Evolutionary conservation across 1,284 basidiomycete genomes (phyloP).

Genomic region (Kalmanozyma brasiliensis): DNA sequence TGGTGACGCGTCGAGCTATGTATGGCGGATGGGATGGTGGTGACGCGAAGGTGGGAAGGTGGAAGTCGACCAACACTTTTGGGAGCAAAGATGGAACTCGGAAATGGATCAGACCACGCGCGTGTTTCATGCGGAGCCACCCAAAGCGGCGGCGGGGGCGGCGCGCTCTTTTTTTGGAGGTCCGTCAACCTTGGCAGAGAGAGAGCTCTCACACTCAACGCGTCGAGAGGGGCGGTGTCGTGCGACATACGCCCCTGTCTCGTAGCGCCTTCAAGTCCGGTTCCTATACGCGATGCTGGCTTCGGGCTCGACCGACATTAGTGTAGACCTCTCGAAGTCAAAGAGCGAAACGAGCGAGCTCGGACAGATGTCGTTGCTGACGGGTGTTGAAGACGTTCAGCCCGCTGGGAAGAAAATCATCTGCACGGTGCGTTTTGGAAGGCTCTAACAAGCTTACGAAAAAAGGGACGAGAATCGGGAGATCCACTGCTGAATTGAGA

Average conservation of each 20-base stretch:
- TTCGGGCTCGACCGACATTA: no score
- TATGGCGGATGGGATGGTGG: conserved; percentile 7
- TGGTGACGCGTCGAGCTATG: conserved; percentile 1
- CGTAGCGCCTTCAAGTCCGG: no score
- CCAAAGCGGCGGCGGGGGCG: no score
- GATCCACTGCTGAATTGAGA: neutral
- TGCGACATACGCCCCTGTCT: neutral
- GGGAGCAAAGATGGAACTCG: conserved; percentile 2
- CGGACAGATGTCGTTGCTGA: neutral
- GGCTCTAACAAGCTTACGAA: conserved; percentile 2
- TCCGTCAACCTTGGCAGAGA: no score
- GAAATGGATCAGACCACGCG: conserved; percentile 6
- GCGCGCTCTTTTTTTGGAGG: no score
- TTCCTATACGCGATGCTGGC: no score
- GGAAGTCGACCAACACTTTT: conserved; percentile 8
- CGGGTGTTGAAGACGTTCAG: no score
- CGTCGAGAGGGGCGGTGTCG: conserved; percentile 7
- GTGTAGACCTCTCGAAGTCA: no score
- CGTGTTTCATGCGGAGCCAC: conserved; percentile 7
- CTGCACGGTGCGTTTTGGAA: no score
- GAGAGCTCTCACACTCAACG: conserved; percentile 3
- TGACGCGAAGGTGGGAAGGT: conserved; percentile 5
- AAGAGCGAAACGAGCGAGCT: no score
- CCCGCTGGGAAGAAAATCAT: no score
- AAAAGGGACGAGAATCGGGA: neutral